Evolutionary conservation across 805 yeast genomes (phyloP).

Genomic region (Cyberlindnera meyerae): DNA sequence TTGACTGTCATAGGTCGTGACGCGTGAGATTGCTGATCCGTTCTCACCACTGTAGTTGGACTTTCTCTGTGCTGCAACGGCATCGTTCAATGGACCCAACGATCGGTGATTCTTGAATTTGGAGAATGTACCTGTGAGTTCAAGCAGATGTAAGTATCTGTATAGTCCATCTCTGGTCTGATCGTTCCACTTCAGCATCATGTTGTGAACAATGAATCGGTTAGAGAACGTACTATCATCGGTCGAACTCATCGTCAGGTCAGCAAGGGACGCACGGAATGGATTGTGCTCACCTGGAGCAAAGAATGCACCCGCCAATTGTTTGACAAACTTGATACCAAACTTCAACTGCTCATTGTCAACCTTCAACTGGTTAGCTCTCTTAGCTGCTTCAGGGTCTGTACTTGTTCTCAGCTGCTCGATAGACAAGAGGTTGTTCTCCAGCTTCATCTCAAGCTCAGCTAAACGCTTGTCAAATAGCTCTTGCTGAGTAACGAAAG

Average conservation of each 20-base stretch:
- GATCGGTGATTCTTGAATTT: constrained; percentile 46
- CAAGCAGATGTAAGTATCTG: constrained; percentile 50
- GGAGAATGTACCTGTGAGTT: constrained; percentile 38
- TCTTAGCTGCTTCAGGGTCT: constrained; percentile 11
- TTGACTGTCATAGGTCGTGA: constrained; percentile 16
- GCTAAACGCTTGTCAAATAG: constrained; percentile 27
- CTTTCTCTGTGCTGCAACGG: constrained; percentile 34
- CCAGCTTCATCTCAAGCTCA: constrained; percentile 27
- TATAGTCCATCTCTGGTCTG: constrained; percentile 56
- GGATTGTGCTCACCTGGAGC: constrained; percentile 4
- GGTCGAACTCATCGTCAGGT: constrained; percentile 13
- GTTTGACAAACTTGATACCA: constrained; percentile 19
- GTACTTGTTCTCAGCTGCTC: constrained; percentile 25
- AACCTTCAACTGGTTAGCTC: constrained; percentile 16
- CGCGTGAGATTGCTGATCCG: constrained; percentile 15
- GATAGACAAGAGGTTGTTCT: constrained; percentile 27
- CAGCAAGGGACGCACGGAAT: constrained; percentile 7
- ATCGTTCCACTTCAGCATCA: constrained; percentile 78
- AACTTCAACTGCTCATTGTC: constrained; percentile 21
- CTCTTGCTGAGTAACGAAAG: constrained; percentile 41
- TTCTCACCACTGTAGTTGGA: constrained; percentile 13
- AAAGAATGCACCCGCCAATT: constrained; percentile 10
- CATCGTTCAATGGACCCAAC: constrained; percentile 44
- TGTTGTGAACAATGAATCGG: constrained; percentile 65
- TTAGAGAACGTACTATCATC: constrained; percentile 33